Conservation (phyloP, 1,284 basidiomycete genomes). For the Leccinum subrobustum region DNA sequence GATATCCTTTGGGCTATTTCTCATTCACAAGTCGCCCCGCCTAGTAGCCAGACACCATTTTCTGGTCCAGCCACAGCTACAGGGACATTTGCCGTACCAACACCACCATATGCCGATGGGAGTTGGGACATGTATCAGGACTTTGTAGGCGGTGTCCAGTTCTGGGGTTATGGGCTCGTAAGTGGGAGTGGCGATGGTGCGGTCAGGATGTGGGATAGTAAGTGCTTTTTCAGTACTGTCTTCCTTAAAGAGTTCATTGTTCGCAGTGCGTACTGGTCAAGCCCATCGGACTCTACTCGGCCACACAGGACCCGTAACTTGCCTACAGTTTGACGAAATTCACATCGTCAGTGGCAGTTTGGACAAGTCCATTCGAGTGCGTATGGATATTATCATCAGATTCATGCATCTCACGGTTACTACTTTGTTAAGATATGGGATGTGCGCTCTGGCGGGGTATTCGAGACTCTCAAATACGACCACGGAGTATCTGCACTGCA, state of each 20-base stretch:
- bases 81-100: slow-evolving; percentile 77
- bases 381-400: slow-evolving; percentile 28
- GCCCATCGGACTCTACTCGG: slow-evolving; percentile 92
- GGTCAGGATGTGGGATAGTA: slow-evolving; percentile 99
- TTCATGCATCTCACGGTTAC: background rate
- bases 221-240: slow-evolving; percentile 34
- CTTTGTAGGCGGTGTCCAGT: slow-evolving; percentile 96
- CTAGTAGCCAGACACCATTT: slow-evolving; percentile 47
- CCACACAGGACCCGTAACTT: slow-evolving; percentile 93
- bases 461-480: slow-evolving; percentile 91
- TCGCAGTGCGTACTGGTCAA: slow-evolving; percentile 93
- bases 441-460: slow-evolving; percentile 84
- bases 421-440: slow-evolving; percentile 82
- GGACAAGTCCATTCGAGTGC: slow-evolving; percentile 89
- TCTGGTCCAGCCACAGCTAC: slow-evolving; percentile 56
- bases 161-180: slow-evolving; percentile 98
- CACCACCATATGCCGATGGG: slow-evolving; percentile 86
- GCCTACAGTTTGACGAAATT: slow-evolving; percentile 95
- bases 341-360: slow-evolving; percentile 91
- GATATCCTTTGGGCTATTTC: slow-evolving; percentile 99
- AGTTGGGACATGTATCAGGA: slow-evolving; percentile 96
- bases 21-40: slow-evolving; percentile 67
- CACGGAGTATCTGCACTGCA: slow-evolving; percentile 90
- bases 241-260: slow-evolving; percentile 10
- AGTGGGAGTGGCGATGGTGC: slow-evolving; percentile 97